Base-by-base conservation (phyloP, 495 filamentous ascomycete genomes). In the Hypoxylon intermedium region DNA sequence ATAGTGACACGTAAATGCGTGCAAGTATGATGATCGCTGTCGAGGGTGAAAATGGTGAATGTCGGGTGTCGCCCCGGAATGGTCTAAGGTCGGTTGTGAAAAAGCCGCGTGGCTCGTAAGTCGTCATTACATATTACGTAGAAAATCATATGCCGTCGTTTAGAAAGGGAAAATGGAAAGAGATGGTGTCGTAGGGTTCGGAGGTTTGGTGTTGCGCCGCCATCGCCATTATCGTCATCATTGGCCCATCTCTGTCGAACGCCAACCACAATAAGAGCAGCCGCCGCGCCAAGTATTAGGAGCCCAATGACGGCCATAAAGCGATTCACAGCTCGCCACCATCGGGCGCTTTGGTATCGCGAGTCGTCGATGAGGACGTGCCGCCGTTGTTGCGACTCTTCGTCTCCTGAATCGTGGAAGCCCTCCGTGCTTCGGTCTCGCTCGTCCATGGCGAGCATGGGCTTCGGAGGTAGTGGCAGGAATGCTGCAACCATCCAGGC, bases 321-420 rank as follows among this genome's bases (percentile, higher is more conserved):
- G 36, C 92, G 87, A 73, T 98, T 98, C 40, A 97, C 79, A 55
- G 84, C 89, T 55, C 94, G 83, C 94, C 94, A 98, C 92, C 93
- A 97, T 31, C 84, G 81, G 9, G 91, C 91, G 69, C 91, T 97
- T 65, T 90, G 82, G 69, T 90, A 91, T 44, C 83, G 81, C 33
- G 79, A 78, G 43, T 86, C 83, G 60, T 91, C 86, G 18, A 85
- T 33, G 78, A 79, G 51, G 79, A 76, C 18, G 44, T 58, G 34
- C 45, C 56, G 61, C 49, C 47, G 26, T 6, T 57, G 42, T 6
- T 60, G n/a, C 11, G 47, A 38, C 26, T 59, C 53, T 7, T 33
- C 48, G 1, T 79, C 79, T 9, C 82, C 67, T 34, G 74, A 68
- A 47, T 71, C 41, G 44, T 63, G 66, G 50, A 67, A 72, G 6